Evolutionary conservation across 2,329 filamentous ascomycete genomes (phyloP).

Genomic region (Xylariaceae sp.): DNA sequence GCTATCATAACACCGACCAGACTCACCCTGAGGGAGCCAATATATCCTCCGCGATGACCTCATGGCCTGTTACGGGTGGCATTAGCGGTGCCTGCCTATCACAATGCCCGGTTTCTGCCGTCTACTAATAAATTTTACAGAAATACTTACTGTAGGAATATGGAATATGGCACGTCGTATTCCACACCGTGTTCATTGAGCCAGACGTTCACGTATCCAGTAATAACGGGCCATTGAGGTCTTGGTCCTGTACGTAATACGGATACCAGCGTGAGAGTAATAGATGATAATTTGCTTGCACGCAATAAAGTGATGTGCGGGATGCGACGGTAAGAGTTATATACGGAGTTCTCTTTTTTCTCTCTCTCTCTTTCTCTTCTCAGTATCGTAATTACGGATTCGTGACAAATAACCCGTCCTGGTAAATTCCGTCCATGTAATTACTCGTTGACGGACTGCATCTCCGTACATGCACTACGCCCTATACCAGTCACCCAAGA

Average conservation of each 20-base stretch:
- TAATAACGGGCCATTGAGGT: conserved; percentile 6
- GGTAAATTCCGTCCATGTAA: not conserved
- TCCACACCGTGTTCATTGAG: conserved; percentile 17
- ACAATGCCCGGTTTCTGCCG: not conserved
- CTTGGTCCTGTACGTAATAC: conserved; percentile 18
- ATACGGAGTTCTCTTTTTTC: too few species aligned
- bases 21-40: not conserved
- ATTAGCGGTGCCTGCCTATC: not conserved
- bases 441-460: too few species aligned
- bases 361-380: not conserved
- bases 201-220: conserved; percentile 1
- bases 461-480: too few species aligned
- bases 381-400: not conserved
- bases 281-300: not conserved
- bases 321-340: not conserved
- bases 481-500: too few species aligned
- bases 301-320: not conserved
- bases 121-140: not conserved
- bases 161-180: not conserved
- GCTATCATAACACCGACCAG: too few species aligned
- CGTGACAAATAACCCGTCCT: not conserved
- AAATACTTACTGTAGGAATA: not conserved
- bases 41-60: not conserved
- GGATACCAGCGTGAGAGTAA: not conserved
- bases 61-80: not conserved